Evolutionary conservation across 2,329 filamentous ascomycete genomes (phyloP).

Genomic region (Clarireedia homoeocarpa): DNA sequence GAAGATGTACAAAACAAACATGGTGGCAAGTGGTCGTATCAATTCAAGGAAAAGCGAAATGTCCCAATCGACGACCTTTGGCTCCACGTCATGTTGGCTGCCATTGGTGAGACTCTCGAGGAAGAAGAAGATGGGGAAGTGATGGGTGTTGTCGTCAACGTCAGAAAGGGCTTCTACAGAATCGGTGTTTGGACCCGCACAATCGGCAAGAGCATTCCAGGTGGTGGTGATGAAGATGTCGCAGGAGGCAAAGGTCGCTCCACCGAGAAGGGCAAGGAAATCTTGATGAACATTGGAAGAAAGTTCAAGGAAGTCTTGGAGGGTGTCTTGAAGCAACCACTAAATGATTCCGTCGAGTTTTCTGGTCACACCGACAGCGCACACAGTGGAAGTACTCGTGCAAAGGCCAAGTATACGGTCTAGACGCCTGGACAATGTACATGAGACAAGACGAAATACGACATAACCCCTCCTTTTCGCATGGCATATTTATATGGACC

Average conservation of each 20-base stretch:
- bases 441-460: constrained; percentile 4
- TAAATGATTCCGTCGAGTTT: constrained; percentile 79
- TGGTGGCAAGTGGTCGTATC: constrained; percentile 97
- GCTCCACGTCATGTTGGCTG: constrained; percentile 93
- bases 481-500: background rate
- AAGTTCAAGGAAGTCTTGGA: constrained; percentile 90
- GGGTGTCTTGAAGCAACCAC: constrained; percentile 71
- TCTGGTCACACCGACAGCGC: constrained; percentile 94
- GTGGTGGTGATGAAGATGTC: constrained; percentile 64
- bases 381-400: constrained; percentile 85
- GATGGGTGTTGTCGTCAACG: constrained; percentile 99
- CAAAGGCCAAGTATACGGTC: constrained; percentile 87
- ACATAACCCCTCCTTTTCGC: background rate
- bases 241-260: constrained; percentile 71
- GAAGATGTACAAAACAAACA: constrained; percentile 98
- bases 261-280: constrained; percentile 74
- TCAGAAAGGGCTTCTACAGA: constrained; percentile 96
- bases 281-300: constrained; percentile 75
- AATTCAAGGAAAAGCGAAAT: constrained; percentile 90
- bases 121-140: constrained; percentile 95
- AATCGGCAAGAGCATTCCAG: constrained; percentile 74
- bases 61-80: constrained; percentile 92
- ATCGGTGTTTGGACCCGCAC: constrained; percentile 96
- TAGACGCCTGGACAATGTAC: constrained; percentile 37
- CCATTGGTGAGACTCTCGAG: constrained; percentile 96